Conservation (phyloP, 2,329 filamentous ascomycete genomes). For the Alternaria triticina region DNA sequence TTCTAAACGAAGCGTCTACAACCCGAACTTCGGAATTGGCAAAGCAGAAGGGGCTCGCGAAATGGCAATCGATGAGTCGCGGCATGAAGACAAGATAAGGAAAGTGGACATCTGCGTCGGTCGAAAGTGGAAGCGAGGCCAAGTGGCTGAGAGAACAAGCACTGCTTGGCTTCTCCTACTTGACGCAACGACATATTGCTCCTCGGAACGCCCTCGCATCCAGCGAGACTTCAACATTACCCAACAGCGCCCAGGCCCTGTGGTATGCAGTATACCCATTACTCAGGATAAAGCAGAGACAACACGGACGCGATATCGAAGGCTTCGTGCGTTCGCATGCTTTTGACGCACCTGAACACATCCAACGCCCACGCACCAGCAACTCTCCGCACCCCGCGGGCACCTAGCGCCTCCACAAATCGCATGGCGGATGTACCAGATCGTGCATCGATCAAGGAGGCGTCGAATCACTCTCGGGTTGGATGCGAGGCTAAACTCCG, state of each 20-base stretch:
- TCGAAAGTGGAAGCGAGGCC: neutral
- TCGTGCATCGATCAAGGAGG: conserved; percentile 15
- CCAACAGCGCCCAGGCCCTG: neutral
- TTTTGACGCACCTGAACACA: neutral
- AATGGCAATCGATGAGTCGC: neutral
- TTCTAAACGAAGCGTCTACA: too few relatives aligned
- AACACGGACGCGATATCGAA: neutral
- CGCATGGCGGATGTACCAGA: conserved; percentile 1
- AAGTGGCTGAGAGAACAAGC: conserved; percentile 5
- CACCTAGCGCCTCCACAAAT: conserved; percentile 10
- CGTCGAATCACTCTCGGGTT: conserved; percentile 15
- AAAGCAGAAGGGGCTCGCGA: neutral
- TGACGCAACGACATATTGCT: conserved; percentile 1
- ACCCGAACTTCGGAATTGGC: neutral
- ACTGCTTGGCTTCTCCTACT: conserved; percentile 9
- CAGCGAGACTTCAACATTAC: neutral
- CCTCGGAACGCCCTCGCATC: neutral
- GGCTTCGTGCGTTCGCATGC: neutral
- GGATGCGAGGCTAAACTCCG: conserved; percentile 13
- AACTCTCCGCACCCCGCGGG: conserved; percentile 15
- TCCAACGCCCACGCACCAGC: neutral
- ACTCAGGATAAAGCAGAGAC: neutral
- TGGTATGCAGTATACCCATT: neutral
- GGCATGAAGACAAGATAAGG: neutral
- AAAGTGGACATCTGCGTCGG: neutral